Percentiles rank a stretch among this genome's conserved stretches.
Evolutionary conservation across 768 basidiomycete genomes (phyloP).

Genomic region (Floccularia luteovirens): DNA sequence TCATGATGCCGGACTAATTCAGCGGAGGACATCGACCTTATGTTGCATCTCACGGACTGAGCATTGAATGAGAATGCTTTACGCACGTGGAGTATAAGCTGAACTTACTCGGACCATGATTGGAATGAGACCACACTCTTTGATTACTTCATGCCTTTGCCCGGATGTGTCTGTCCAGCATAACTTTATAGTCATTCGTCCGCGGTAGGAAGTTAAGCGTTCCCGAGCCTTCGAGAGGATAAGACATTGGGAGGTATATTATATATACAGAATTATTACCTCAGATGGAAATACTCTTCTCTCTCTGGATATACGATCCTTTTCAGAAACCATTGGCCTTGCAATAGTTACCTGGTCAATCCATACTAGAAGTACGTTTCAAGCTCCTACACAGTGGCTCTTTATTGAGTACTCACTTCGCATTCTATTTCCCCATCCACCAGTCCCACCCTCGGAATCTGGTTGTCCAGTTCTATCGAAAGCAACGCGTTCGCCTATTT

Average conservation of each 20-base stretch:
- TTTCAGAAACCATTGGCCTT: constrained; percentile 82
- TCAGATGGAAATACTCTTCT: constrained; percentile 84
- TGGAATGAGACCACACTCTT: constrained; percentile 89
- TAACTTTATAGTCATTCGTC: constrained; percentile 80
- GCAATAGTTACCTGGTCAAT: constrained; percentile 82
- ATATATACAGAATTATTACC: constrained; percentile 29
- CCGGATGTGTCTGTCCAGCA: constrained; percentile 75
- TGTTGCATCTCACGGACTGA: constrained; percentile 87
- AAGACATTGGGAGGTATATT: not conserved
- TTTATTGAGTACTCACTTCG: constrained; percentile 48
- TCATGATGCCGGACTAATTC: constrained; percentile 87
- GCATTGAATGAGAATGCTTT: constrained; percentile 1
- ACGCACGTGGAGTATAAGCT: constrained; percentile 1
- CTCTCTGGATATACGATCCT: constrained; percentile 66
- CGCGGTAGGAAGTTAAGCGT: constrained; percentile 86
- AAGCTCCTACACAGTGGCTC: not conserved
- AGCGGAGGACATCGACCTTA: constrained; percentile 77
- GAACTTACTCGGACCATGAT: constrained; percentile 91
- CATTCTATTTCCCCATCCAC: constrained; percentile 78
- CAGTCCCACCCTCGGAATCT: constrained; percentile 42
- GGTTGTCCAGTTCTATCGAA: constrained; percentile 69
- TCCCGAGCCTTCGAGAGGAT: constrained; percentile 71
- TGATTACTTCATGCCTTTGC: constrained; percentile 60
- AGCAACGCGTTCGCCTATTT: constrained; percentile 87
- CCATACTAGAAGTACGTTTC: constrained; percentile 55